phyloP scores from a whole-genome alignment of 495 filamentous ascomycete species.

The Penicillium herquei region DNA sequence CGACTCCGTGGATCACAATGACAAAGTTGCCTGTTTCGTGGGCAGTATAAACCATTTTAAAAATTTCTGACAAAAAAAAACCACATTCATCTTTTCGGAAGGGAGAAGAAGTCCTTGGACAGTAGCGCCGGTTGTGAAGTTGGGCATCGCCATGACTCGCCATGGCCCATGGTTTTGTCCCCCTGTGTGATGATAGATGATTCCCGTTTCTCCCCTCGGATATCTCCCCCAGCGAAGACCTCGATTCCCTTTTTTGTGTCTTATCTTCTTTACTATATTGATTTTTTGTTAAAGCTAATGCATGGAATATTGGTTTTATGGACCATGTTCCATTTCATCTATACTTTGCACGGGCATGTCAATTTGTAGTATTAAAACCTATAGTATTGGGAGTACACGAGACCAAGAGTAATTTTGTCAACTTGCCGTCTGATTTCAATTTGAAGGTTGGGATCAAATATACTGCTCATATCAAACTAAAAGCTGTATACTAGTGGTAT shows the following conservation, averaged over 20 bases:
- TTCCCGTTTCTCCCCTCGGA: conserved; percentile 27
- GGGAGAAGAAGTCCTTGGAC: conserved; percentile 15
- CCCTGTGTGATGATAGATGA: conserved; percentile 36
- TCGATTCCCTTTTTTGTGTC: conserved; percentile 22
- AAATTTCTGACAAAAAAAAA: conserved; percentile 6
- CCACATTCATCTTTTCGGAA: conserved; percentile 11
- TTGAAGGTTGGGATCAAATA: no score
- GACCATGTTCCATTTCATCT: conserved; percentile 1
- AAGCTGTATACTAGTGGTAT: no score
- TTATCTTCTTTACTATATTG: conserved; percentile 21
- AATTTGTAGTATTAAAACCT: no score
- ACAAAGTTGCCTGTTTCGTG: conserved; percentile 21
- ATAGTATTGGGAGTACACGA: no score
- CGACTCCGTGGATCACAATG: conserved; percentile 27
- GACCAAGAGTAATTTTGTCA: no score
- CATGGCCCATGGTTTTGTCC: conserved; percentile 7
- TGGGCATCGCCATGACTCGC: conserved; percentile 11
- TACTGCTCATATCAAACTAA: no score
- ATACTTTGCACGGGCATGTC: neutral
- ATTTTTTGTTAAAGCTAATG: conserved; percentile 38
- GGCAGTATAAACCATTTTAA: conserved; percentile 25
- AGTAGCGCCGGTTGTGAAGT: conserved; percentile 16
- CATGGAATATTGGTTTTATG: conserved; percentile 29
- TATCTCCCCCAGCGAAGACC: conserved; percentile 29
- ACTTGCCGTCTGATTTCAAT: no score